These are phyloP conservation scores for Effrenium voratum DNA, from an alignment of 73 alveolate genomes.

Conservation along the genomic window DNA sequence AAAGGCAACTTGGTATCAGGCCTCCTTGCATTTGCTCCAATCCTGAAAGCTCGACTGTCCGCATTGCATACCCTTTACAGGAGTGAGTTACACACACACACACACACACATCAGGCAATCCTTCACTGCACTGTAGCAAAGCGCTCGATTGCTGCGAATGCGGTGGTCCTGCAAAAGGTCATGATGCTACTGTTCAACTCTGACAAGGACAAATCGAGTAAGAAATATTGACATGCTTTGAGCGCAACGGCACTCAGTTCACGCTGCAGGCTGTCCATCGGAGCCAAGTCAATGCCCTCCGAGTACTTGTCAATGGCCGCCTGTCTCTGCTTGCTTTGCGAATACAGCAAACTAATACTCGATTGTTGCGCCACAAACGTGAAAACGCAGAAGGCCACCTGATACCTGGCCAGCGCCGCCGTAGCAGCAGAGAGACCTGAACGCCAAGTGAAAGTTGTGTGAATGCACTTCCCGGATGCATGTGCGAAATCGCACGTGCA, in stretches of 20 bases:
- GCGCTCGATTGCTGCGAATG: conserved; percentile 87
- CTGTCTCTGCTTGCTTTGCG: no score
- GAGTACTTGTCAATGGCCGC: conserved; percentile 90
- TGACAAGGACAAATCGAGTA: neutral
- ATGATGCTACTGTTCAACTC: neutral
- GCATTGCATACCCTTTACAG: neutral
- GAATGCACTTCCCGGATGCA: neutral
- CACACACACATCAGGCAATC: neutral
- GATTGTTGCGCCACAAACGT: no score
- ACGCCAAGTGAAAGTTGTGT: neutral
- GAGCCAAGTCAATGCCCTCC: conserved; percentile 76
- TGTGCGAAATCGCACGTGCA: neutral
- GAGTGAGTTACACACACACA: neutral
- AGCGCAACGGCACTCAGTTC: neutral
- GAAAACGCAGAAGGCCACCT: no score
- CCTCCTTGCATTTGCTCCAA: conserved; percentile 76
- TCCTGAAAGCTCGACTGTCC: conserved; percentile 35
- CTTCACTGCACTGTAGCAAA: conserved; percentile 91
- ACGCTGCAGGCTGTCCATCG: neutral
- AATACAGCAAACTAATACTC: no score
- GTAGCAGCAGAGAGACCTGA: conserved; percentile 80
- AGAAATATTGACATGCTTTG: neutral
- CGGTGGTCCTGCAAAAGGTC: conserved; percentile 59
- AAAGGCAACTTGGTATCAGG: neutral
- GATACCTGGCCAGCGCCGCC: conserved; percentile 54